These are phyloP conservation scores for Candida dendrica DNA, from an alignment of 805 yeast species.

Conservation along the genomic window DNA sequence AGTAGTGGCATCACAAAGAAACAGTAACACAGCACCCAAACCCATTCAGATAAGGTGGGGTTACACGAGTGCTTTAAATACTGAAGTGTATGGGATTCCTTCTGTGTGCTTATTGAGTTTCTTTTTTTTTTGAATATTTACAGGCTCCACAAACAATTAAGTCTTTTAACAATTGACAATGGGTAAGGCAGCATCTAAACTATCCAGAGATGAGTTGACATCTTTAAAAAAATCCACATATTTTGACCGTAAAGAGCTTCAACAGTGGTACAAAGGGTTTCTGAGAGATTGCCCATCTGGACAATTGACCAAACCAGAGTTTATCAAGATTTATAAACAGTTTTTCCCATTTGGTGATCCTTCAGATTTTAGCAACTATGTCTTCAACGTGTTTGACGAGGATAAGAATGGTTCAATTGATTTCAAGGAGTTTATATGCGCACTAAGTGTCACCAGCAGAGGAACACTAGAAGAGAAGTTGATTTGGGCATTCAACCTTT, in stretches of 20 bases:
- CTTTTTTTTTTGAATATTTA: no score
- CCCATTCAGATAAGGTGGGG: no score
- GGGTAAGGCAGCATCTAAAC: constrained; percentile 94
- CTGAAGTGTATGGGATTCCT: no score
- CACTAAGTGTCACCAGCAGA: constrained; percentile 78
- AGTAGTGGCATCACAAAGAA: no score
- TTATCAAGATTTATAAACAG: constrained; percentile 87
- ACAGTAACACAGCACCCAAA: no score
- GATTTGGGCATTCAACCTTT: constrained; percentile 82
- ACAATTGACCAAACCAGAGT: constrained; percentile 77
- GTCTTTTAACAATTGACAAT: constrained; percentile 33
- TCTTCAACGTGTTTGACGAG: constrained; percentile 83
- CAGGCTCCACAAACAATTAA: no score
- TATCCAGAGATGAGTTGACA: constrained; percentile 83
- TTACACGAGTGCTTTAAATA: no score
- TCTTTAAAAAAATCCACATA: constrained; percentile 79
- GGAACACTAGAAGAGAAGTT: constrained; percentile 82
- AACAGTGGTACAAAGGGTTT: constrained; percentile 98
- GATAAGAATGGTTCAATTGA: constrained; percentile 78
- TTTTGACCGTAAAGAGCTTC: constrained; percentile 88
- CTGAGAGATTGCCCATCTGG: constrained; percentile 91
- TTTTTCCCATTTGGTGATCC: constrained; percentile 99
- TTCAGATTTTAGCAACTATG: constrained; percentile 77
- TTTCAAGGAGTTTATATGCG: constrained; percentile 87
- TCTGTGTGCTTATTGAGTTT: no score